Base-by-base conservation (phyloP, 1,284 basidiomycete species). In the Ganoderma lucidum region DNA sequence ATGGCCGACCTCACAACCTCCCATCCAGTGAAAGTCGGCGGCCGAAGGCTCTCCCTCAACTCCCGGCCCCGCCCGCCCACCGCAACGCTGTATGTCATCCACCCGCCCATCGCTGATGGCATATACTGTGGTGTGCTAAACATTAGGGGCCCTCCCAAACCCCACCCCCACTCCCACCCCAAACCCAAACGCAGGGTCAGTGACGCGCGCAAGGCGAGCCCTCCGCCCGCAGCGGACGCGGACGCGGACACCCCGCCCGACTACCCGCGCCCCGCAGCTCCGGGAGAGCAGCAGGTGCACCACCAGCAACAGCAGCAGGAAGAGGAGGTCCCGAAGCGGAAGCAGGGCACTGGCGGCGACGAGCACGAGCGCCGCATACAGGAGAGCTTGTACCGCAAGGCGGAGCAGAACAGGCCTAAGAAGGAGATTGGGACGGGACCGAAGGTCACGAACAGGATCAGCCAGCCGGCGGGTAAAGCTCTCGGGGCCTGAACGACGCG, bases 1-100 rank as follows among this genome's bases (percentile, higher is more conserved):
- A 41, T 35, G 58, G 19, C 35, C 37, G 6, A 39, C 4, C 65
- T n/a, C 23, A n/a, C 45, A 9, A 9, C 44, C 17, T 19, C 23
- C 14, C 55, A n/a, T 41, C 42, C 72, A 91, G 90, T 90, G 74
- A 90, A 88, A 81, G 90, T 91, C 30, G 90, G 85, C 60, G 89
- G 90, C 37, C 85, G 90, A 42, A 86, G 90, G 32, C 83, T 88
- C 62, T 92, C 90, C 19, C 73, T 85, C 39, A 84, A 78, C 65
- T 77, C 82, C 10, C 83, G 80, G 64, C 80, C 80, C 71, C 83
- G 81, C 74, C 77, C 82, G 48, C 79, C 82, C 5, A 63, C 64
- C 67, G 69, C 69, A n/a, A 63, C 78, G 32, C 66, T 78, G 86
- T 87, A 74, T 71, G 85, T 81, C 37, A 19, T 42, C 30, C 19